Base-by-base conservation (phyloP, 495 filamentous ascomycete species). In the Neurospora sp. region DNA sequence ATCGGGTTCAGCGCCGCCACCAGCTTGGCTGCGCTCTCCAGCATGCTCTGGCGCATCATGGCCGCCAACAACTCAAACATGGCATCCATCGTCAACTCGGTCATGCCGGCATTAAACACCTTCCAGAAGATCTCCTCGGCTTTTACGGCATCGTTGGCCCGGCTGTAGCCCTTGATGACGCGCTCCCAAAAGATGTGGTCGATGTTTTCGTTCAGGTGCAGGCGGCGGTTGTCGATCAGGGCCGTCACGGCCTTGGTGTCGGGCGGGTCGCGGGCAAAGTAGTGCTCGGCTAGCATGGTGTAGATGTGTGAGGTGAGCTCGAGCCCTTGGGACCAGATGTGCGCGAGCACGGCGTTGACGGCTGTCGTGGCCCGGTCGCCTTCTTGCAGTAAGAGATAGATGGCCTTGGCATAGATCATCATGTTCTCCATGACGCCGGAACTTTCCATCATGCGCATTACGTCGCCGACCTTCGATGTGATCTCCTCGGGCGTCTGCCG, bases 161-260 rank as follows among this genome's bases (percentile, higher is more conserved):
- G 70, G 11, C 86, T 83, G 76, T 92, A 94, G 8, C 90, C 90
- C 71, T 86, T 85, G 69, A 92, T 84, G 40, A 92, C 80, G 70
- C 91, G 85, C 74, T 92, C 89, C 85, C 89, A 93, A 77, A 94
- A 89, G 43, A 88, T 79, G 42, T 81, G 78, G 80, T 93, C 90
- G n/a, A 86, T 70, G 42, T 81, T 74, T 69, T 76, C 71, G 38
- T 81, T 80, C 0, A 78, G 71, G 15, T 78, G 76, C 38, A 85
- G 74, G n/a, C 79, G 73, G 36, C 86, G 84, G 28, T 83, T 81
- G 17, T 82, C 70, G 74, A 90, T 86, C 8, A 93, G 80, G 10
- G 82, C 71, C 28, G 87, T 85, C 39, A 92, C 85, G 31, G 87
- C 88, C 1, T 78, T 80, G 36, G 91, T 75, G 76, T 92, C 83